phyloP scores from a whole-genome alignment of 768 basidiomycete species.

The Suillus fuscotomentosus region DNA sequence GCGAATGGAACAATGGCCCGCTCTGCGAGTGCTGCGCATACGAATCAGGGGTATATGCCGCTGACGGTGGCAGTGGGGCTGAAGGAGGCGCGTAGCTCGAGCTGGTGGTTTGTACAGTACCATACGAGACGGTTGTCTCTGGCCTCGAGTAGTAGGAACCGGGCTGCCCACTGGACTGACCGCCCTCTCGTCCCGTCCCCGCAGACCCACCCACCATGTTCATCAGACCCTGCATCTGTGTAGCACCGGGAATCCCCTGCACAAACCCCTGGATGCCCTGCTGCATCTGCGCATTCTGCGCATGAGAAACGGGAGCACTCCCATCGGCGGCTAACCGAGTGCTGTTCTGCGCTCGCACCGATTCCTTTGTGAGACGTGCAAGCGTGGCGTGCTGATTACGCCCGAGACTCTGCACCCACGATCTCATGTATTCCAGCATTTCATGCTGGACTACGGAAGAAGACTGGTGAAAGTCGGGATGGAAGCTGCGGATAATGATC shows the following conservation, averaged over 20 bases:
- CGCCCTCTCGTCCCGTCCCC: slow-evolving; percentile 6
- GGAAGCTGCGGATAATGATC: slow-evolving; percentile 51
- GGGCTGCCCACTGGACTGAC: slow-evolving; percentile 24
- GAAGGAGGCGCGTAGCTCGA: slow-evolving; percentile 12
- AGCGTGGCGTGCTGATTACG: slow-evolving; percentile 47
- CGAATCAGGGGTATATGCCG: slow-evolving; percentile 7
- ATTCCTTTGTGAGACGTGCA: slow-evolving; percentile 57
- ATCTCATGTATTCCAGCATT: slow-evolving; percentile 68
- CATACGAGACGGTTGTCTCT: neutral
- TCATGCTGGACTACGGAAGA: slow-evolving; percentile 67
- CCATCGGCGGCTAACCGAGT: slow-evolving; percentile 57
- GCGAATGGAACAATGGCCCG: slow-evolving; percentile 1
- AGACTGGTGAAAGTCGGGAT: slow-evolving; percentile 75
- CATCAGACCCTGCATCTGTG: slow-evolving; percentile 41
- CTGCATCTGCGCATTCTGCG: slow-evolving; percentile 51
- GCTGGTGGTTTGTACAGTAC: neutral
- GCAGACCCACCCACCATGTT: slow-evolving; percentile 22
- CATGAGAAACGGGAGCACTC: slow-evolving; percentile 43
- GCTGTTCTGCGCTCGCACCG: slow-evolving; percentile 74
- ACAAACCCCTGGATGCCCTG: slow-evolving; percentile 45
- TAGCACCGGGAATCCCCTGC: slow-evolving; percentile 45
- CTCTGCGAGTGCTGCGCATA: slow-evolving; percentile 10
- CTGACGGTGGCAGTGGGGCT: slow-evolving; percentile 9
- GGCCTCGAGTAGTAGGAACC: slow-evolving; percentile 27
- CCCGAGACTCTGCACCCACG: slow-evolving; percentile 58